Percentiles rank a stretch among this genome's conserved stretches.
Evolutionary conservation across 1,139 yeast genomes (phyloP).

Genomic region (Yamadazyma membranifaciens): DNA sequence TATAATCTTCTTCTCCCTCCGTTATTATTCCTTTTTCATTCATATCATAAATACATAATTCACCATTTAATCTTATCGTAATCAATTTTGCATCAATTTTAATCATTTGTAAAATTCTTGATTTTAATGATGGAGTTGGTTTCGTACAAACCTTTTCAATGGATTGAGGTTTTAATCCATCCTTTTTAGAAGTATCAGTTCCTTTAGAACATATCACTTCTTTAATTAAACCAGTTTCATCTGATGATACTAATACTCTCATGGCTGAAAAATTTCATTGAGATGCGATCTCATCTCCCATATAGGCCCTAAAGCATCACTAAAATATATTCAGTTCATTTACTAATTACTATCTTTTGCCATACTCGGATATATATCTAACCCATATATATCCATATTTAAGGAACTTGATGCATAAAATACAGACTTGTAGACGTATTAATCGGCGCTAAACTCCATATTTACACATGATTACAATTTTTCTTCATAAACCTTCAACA

Average conservation of each 20-base stretch:
- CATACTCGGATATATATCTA: no score
- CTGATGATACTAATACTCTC: constrained; percentile 55
- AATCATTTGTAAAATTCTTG: constrained; percentile 26
- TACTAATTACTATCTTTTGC: no score
- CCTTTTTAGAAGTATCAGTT: constrained; percentile 67
- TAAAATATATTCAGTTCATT: no score
- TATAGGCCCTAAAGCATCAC: no score
- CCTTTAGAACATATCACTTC: constrained; percentile 59
- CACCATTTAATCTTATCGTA: constrained; percentile 44
- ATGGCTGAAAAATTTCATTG: constrained; percentile 21
- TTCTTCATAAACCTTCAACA: not conserved
- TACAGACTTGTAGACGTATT: no score
- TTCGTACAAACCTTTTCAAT: constrained; percentile 39
- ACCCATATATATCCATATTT: no score
- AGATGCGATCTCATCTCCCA: constrained; percentile 2
- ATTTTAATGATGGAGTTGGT: constrained; percentile 26
- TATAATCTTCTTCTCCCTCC: constrained; percentile 18
- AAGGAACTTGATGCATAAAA: no score
- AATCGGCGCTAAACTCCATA: no score
- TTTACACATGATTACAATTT: not conserved
- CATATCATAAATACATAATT: constrained; percentile 36
- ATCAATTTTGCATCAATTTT: constrained; percentile 33
- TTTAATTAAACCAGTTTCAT: constrained; percentile 56
- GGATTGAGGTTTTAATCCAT: constrained; percentile 53
- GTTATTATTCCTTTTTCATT: constrained; percentile 6